Base-by-base conservation (phyloP, 2,329 filamentous ascomycete genomes). In the Zasmidium angulare region DNA sequence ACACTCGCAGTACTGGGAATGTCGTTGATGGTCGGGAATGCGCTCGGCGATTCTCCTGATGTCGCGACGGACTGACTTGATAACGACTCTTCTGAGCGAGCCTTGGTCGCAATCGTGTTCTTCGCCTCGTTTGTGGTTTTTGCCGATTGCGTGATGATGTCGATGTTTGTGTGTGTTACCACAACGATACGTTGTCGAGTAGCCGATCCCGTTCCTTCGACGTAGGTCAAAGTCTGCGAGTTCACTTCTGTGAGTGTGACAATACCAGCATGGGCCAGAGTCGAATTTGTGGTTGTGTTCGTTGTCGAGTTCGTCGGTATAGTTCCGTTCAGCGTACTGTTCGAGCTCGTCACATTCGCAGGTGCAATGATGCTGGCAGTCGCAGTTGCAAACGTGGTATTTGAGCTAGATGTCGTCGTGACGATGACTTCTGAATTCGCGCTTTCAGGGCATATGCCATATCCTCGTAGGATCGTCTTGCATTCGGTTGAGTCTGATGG, bases 401-500 rank as follows among this genome's bases (percentile, higher is more conserved):
- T n/a, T n/a, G n/a, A n/a, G n/a, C n/a, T n/a, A n/a, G n/a, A n/a
- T n/a, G n/a, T 21, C 17, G 56, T 20, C 36, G 20, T 20, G 53
- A 17, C 19, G 7, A n/a, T 46, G 11, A 23, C 21, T 29, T 12
- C 29, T 14, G 47, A 36, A 12, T 56, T 48, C 23, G 55, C 56
- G 22, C 20, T 54, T 20, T 51, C 50, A 17, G 43, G 47, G 48
- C 64, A 66, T 10, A 63, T 57, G 17, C 59, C 50, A 50, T 65
- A 65, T 7, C 53, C 58, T 21, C 55, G 49, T 6, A 67, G 61
- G 19, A 67, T 29, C 12, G 47, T 36, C 48, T 61, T 47, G 46
- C 65, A 67, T 20, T 58, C 36, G 1, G 56, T 51, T 29, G 65
- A 65, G 40, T 57, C 50, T 1, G 61, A 60, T 10, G 55, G 46